phyloP scores from a whole-genome alignment of 2,329 filamentous ascomycete genomes.

The Penicillium sp. region DNA sequence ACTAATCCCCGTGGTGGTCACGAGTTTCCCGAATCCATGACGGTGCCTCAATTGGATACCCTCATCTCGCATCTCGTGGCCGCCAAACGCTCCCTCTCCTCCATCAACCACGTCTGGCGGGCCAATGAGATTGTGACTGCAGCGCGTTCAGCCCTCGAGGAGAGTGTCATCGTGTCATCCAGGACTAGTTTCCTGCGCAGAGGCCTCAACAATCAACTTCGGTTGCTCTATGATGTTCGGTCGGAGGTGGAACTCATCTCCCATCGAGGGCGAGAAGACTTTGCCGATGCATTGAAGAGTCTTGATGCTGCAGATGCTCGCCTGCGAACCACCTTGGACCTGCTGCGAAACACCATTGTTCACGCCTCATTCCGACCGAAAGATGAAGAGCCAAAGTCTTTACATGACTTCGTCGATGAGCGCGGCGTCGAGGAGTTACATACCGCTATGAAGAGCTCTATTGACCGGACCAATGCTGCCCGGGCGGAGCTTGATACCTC shows the following conservation, averaged over 20 bases:
- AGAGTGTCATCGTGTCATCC: constrained; percentile 72
- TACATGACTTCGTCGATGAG: constrained; percentile 70
- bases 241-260: constrained; percentile 48
- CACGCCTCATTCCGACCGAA: constrained; percentile 57
- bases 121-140: constrained; percentile 82
- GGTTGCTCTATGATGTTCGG: constrained; percentile 46
- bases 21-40: constrained; percentile 18
- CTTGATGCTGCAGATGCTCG: constrained; percentile 62
- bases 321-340: constrained; percentile 57
- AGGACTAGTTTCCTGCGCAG: constrained; percentile 68
- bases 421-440: constrained; percentile 61
- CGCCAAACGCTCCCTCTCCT: constrained; percentile 83
- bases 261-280: constrained; percentile 45
- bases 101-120: constrained; percentile 78
- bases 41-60: constrained; percentile 62
- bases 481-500: constrained; percentile 60
- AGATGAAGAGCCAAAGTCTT: constrained; percentile 53
- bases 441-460: constrained; percentile 58
- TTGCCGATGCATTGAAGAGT: constrained; percentile 53
- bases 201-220: constrained; percentile 58
- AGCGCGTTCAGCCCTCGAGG: constrained; percentile 74
- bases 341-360: constrained; percentile 60
- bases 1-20: constrained; percentile 18
- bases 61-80: constrained; percentile 83
- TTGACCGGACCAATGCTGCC: constrained; percentile 62